Conservation (phyloP, 2,329 filamentous ascomycete genomes). For the Lecanoromycetidae sp. region DNA sequence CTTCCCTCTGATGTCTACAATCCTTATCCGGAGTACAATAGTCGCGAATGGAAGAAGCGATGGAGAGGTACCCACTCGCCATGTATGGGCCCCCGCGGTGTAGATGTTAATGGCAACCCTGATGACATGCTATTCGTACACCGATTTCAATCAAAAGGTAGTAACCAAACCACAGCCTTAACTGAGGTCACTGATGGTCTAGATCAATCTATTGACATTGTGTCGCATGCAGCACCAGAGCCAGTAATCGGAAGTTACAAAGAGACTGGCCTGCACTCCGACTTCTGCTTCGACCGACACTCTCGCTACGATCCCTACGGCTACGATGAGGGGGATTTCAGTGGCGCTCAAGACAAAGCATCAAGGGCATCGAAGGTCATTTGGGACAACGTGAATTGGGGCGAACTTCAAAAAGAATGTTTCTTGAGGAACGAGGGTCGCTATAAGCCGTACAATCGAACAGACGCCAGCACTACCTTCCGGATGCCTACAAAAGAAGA, state of each 20-base stretch:
- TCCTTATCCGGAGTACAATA: constrained; percentile 62
- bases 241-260: constrained; percentile 53
- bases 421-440: constrained; percentile 53
- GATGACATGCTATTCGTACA: constrained; percentile 56
- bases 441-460: constrained; percentile 28
- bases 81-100: constrained; percentile 50
- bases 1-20: constrained; percentile 44
- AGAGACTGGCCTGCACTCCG: constrained; percentile 47
- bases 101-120: constrained; percentile 40
- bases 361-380: constrained; percentile 20
- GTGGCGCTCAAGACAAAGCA: neutral
- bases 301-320: constrained; percentile 52
- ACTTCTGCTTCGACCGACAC: constrained; percentile 56
- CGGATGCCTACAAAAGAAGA: constrained; percentile 12
- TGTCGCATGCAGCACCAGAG: constrained; percentile 26
- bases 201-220: no score
- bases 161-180: neutral
- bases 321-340: constrained; percentile 20
- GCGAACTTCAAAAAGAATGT: constrained; percentile 55
- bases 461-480: neutral
- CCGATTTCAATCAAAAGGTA: constrained; percentile 20
- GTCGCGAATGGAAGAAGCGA: constrained; percentile 43
- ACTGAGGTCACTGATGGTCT: neutral
- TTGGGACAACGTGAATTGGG: constrained; percentile 60
- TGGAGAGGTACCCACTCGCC: constrained; percentile 48